Evolutionary conservation across 2,329 filamentous ascomycete genomes (phyloP).

Genomic region (Claviceps quebecensis): DNA sequence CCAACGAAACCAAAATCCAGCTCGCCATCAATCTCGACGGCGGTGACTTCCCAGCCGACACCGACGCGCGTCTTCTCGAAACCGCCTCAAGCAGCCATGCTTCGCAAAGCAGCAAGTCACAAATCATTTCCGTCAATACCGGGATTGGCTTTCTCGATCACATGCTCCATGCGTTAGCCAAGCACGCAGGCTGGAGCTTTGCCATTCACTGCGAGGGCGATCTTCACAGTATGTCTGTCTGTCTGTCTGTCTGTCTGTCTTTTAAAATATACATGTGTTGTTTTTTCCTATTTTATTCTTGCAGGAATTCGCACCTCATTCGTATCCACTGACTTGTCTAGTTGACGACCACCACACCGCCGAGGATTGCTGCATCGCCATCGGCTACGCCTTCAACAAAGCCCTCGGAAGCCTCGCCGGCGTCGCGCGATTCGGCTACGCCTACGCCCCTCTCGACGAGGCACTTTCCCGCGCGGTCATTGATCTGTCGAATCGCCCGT

Average conservation of each 20-base stretch:
- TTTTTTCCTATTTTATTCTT: not conserved
- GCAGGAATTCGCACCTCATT: not conserved
- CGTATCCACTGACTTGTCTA: conserved; percentile 17
- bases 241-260: conserved; percentile 18
- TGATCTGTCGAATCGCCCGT: conserved; percentile 87
- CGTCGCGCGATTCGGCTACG: conserved; percentile 79
- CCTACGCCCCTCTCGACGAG: conserved; percentile 90
- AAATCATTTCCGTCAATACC: conserved; percentile 77
- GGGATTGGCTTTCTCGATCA: conserved; percentile 97
- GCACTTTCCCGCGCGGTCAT: conserved; percentile 86
- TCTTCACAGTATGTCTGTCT: conserved; percentile 57
- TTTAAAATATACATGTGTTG: not conserved
- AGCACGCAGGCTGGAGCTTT: conserved; percentile 91
- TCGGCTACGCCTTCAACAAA: conserved; percentile 70
- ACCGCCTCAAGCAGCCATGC: conserved; percentile 52
- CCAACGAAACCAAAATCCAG: conserved; percentile 96
- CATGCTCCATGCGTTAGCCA: conserved; percentile 93
- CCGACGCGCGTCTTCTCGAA: conserved; percentile 40
- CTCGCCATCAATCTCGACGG: conserved; percentile 88
- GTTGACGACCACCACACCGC: conserved; percentile 98
- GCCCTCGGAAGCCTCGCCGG: conserved; percentile 68
- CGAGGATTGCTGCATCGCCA: conserved; percentile 86
- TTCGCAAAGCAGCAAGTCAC: conserved; percentile 67
- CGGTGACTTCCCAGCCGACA: conserved; percentile 56
- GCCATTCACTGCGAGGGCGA: conserved; percentile 74